Evolutionary conservation across 1,139 yeast genomes (phyloP).

Genomic region (Eremothecium gossypii): DNA sequence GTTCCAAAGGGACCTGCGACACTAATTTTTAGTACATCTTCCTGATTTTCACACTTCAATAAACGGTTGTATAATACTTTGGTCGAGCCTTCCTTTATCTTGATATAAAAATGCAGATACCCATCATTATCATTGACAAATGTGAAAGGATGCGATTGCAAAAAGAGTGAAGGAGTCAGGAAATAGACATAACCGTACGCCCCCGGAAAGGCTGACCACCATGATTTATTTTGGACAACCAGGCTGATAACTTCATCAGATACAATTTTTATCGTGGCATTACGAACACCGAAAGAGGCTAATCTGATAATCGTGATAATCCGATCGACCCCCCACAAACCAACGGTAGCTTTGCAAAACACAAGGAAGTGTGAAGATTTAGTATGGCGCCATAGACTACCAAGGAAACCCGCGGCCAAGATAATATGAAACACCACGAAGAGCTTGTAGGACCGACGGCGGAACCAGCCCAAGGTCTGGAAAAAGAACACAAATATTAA

Average conservation of each 20-base stretch:
- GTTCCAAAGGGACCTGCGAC: conserved; percentile 58
- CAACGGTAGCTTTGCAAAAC: conserved; percentile 43
- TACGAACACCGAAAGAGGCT: conserved; percentile 38
- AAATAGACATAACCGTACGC: conserved; percentile 52
- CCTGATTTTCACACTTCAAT: conserved; percentile 13
- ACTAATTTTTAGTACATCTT: conserved; percentile 27
- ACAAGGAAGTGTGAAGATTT: conserved; percentile 34
- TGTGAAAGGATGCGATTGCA: conserved; percentile 63
- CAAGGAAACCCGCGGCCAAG: conserved; percentile 45
- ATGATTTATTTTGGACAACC: conserved; percentile 14
- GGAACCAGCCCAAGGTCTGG: conserved; percentile 39
- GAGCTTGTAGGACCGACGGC: conserved; percentile 50
- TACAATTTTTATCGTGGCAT: conserved; percentile 40
- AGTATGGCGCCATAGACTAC: conserved; percentile 52
- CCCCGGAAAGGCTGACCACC: conserved; percentile 45
- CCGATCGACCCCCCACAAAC: conserved; percentile 58
- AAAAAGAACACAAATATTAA: neutral
- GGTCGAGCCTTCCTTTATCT: conserved; percentile 39
- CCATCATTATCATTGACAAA: conserved; percentile 35
- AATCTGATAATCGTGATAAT: conserved; percentile 42
- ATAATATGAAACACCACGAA: conserved; percentile 50
- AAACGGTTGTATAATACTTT: conserved; percentile 29
- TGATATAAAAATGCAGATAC: conserved; percentile 32
- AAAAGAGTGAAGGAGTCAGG: conserved; percentile 41
- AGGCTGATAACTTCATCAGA: conserved; percentile 37